phyloP scores from a whole-genome alignment of 164 flowering plant species.

The Warburgia ugandensis region DNA sequence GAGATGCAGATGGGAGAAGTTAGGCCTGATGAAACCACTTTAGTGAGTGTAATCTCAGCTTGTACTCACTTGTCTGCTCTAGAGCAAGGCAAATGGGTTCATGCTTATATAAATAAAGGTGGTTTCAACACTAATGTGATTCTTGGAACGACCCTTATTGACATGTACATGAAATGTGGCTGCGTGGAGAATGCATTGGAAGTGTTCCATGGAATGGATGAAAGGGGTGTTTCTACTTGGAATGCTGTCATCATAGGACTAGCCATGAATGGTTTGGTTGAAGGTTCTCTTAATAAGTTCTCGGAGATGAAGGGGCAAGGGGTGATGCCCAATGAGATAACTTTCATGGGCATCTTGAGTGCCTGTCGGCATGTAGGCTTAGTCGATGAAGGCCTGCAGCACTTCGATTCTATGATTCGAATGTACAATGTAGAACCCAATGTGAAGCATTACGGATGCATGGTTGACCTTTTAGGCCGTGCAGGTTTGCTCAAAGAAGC shows the following conservation, averaged over 20 bases:
- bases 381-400: slow-evolving; percentile 30
- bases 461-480: slow-evolving; percentile 48
- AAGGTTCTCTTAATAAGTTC: slow-evolving; percentile 25
- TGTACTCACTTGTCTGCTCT: slow-evolving; percentile 31
- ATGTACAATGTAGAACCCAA: slow-evolving; percentile 27
- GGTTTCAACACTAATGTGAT: slow-evolving; percentile 19
- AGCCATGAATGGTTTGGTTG: slow-evolving; percentile 31
- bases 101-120: slow-evolving; percentile 29
- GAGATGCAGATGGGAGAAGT: slow-evolving; percentile 26
- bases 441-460: slow-evolving; percentile 45
- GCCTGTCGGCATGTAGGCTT: slow-evolving; percentile 43
- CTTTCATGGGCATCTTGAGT: slow-evolving; percentile 39
- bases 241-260: slow-evolving; percentile 38
- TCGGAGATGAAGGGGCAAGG: slow-evolving; percentile 25
- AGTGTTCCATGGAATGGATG: slow-evolving; percentile 27
- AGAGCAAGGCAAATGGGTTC: slow-evolving; percentile 34
- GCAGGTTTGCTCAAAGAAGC: slow-evolving; percentile 43
- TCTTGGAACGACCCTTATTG: slow-evolving; percentile 39
- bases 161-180: slow-evolving; percentile 48
- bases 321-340: slow-evolving; percentile 32
- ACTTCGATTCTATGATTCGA: slow-evolving; percentile 29
- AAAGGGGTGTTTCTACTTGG: slow-evolving; percentile 38
- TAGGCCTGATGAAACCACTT: slow-evolving; percentile 32
- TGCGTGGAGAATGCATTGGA: slow-evolving; percentile 33
- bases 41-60: slow-evolving; percentile 37